Conservation (phyloP, 441 rosid genomes). For the Macaranga tanarius region DNA sequence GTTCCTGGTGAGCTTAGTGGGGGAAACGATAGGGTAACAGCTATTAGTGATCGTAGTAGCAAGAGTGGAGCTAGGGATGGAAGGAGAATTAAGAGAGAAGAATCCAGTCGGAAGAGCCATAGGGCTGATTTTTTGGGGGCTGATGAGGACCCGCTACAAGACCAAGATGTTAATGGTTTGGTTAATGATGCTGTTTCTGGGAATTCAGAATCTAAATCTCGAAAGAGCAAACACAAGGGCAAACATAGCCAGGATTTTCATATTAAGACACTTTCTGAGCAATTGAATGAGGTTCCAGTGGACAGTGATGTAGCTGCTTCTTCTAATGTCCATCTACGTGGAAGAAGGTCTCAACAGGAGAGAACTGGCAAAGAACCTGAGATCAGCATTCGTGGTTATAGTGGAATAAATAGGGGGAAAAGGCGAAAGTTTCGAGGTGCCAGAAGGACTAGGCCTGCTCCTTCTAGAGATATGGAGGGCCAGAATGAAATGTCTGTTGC, state of each 20-base stretch:
- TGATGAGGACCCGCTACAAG: slow-evolving; percentile 33
- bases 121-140: slow-evolving; percentile 43
- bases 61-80: slow-evolving; percentile 52
- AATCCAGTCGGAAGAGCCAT: slow-evolving; percentile 52
- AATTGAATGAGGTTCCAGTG: slow-evolving; percentile 49
- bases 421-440: slow-evolving; percentile 73
- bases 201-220: slow-evolving; percentile 53
- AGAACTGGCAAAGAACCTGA: slow-evolving; percentile 43
- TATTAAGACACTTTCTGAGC: slow-evolving; percentile 67
- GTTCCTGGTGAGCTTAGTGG: slow-evolving; percentile 47
- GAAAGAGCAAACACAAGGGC: slow-evolving; percentile 55
- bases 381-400: slow-evolving; percentile 35
- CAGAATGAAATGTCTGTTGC: slow-evolving; percentile 91
- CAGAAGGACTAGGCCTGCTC: slow-evolving; percentile 51
- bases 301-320: slow-evolving; percentile 83
- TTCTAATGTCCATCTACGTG: slow-evolving; percentile 56
- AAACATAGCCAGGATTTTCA: slow-evolving; percentile 53
- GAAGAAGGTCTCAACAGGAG: slow-evolving; percentile 33
- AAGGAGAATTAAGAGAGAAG: slow-evolving; percentile 68
- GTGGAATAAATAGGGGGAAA: slow-evolving; percentile 54
- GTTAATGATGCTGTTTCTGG: slow-evolving; percentile 45
- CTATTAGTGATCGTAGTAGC: slow-evolving; percentile 47
- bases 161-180: slow-evolving; percentile 40
- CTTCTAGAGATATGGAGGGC: slow-evolving; percentile 53
- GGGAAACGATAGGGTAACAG: slow-evolving; percentile 36